These are phyloP conservation scores for Fusarium bactridioides DNA, from an alignment of 2,329 filamentous ascomycete genomes.

Conservation along the genomic window DNA sequence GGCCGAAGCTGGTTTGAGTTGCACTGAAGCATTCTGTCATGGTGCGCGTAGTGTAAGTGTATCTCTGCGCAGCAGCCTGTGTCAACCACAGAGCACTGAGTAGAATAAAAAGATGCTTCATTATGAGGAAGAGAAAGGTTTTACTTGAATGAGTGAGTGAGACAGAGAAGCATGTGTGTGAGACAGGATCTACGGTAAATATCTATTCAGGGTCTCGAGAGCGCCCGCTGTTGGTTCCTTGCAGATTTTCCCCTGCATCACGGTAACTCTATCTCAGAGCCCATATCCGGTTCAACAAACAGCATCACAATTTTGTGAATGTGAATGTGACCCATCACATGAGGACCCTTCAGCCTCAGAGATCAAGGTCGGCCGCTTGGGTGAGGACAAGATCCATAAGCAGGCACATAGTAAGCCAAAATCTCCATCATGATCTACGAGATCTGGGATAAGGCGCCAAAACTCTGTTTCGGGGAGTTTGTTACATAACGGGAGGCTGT, in stretches of 20 bases:
- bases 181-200: conserved; percentile 34
- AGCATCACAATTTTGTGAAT: neutral
- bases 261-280: conserved; percentile 23
- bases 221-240: conserved; percentile 17
- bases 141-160: neutral
- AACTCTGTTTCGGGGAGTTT: conserved; percentile 1
- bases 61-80: conserved; percentile 30
- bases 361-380: conserved; percentile 13
- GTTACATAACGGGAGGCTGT: conserved; percentile 4
- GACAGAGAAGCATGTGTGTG: conserved; percentile 3
- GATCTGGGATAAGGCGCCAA: neutral
- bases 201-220: conserved; percentile 21
- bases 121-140: conserved; percentile 6
- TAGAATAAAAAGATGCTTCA: conserved; percentile 27
- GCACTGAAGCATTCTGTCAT: conserved; percentile 39
- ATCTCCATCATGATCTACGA: conserved; percentile 1
- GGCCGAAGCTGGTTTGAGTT: conserved; percentile 36
- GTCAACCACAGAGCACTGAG: conserved; percentile 11
- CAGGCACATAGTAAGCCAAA: conserved; percentile 1
- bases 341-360: neutral
- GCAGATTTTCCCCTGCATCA: conserved; percentile 21
- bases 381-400: neutral
- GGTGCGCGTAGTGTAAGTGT: conserved; percentile 38
- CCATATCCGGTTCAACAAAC: conserved; percentile 9
- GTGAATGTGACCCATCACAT: neutral